Evolutionary conservation across 257 asterid genomes (phyloP).

Genomic region (Lantana camara): DNA sequence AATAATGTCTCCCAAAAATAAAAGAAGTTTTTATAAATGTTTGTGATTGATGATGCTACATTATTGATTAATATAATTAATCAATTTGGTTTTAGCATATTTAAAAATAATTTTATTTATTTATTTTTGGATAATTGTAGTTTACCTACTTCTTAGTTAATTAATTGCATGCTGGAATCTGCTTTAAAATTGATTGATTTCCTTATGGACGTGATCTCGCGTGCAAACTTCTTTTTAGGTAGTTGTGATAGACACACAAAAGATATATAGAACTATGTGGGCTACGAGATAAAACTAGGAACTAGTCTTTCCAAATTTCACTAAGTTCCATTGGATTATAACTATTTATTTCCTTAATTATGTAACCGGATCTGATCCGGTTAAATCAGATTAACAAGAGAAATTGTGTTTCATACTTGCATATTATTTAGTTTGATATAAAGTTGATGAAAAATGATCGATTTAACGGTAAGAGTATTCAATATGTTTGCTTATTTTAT

Average conservation of each 20-base stretch:
- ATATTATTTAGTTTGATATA: too few species aligned
- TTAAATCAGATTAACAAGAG: background rate
- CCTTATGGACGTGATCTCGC: background rate
- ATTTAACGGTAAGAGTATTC: too few species aligned
- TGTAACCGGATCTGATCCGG: too few species aligned
- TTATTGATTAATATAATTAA: background rate
- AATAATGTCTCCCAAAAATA: too few species aligned
- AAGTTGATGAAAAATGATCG: too few species aligned
- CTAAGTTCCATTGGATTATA: too few species aligned
- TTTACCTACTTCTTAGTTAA: background rate
- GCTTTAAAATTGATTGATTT: background rate
- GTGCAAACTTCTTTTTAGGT: constrained; percentile 1
- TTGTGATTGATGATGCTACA: background rate
- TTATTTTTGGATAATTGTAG: background rate
- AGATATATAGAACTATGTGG: background rate
- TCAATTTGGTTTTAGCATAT: background rate
- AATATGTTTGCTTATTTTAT: too few species aligned
- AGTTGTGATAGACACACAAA: too few species aligned
- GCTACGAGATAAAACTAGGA: too few species aligned
- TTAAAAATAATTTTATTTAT: background rate
- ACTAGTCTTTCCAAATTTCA: too few species aligned
- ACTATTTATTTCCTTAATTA: too few species aligned
- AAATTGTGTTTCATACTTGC: background rate
- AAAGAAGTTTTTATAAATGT: too few species aligned
- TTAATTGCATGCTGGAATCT: background rate